Evolutionary conservation across 106 monocot species (phyloP), one percentile per base, ranked within the genome.

Genomic region (Agapanthus africanus): DNA sequence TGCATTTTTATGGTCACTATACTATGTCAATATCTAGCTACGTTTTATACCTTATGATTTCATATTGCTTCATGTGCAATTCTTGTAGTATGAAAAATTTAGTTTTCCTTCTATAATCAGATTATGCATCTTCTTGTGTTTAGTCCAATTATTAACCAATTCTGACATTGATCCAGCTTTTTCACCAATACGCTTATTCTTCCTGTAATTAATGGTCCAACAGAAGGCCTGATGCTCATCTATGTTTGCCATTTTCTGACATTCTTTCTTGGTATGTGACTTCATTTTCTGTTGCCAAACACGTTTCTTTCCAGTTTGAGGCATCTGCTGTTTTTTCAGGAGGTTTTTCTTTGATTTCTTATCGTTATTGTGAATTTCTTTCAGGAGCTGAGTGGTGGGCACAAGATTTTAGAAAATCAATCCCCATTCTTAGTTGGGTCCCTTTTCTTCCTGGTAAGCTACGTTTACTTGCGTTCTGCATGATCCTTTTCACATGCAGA

Each of bases 101-200:
- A 14, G 31, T 19, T 59, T 31, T 59, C 16, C 30, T n/a, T 59
- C 15, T 33, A 2, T 33, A 4, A 56, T 49, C 25, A 32, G 0
- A 11, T 14, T n/a, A n/a, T 59, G 59, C 15, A 18, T 32, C 32
- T 59, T 59, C 59, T 31, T 59, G 23, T 26, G 56, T 15, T 59
- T 0, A 11, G 3, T 4, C 41, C 14, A 5, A 62, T 37, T 35
- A 66, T 40, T 75, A 61, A 71, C 42, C 2, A n/a, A n/a, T n/a
- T n/a, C n/a, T n/a, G n/a, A 63, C 34, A 14, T 63, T 72, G 27
- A 61, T 86, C 18, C 91, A 97, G 95, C 79, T 97, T 91, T 80
- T 97, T 97, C 74, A 97, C 95, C 51, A 91, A 97, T 82, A 88
- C 91, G n/a, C 91, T 97, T 40, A 86, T 97, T 80, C 91, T 97